phyloP scores from a whole-genome alignment of 2,329 filamentous ascomycete species.

The Monilinia polystroma region DNA sequence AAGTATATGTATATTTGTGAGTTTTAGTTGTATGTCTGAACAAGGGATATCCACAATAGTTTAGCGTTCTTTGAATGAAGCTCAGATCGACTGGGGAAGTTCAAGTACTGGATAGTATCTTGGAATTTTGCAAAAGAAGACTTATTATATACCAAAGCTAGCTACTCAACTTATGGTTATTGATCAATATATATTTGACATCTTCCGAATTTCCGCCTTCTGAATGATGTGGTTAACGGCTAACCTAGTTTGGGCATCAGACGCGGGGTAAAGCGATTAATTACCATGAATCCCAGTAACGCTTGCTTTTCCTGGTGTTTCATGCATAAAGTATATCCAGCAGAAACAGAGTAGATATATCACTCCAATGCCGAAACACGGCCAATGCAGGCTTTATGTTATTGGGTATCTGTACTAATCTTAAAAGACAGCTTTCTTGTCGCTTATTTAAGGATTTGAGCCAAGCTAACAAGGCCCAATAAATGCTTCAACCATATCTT shows the following conservation, averaged over 20 bases:
- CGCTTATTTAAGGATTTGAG: neutral
- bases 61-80: too few species aligned
- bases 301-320: conserved; percentile 2
- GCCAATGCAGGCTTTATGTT: conserved; percentile 1
- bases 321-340: neutral
- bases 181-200: neutral
- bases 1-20: neutral
- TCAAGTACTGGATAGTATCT: neutral
- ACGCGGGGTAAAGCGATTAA: conserved; percentile 4
- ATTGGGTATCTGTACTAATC: conserved; percentile 9
- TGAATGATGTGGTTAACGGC: neutral
- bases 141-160: neutral
- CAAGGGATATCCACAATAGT: neutral
- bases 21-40: neutral
- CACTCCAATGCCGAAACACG: neutral
- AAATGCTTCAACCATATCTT: neutral
- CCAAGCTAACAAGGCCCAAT: neutral
- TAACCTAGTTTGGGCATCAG: neutral
- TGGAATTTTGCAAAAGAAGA: neutral
- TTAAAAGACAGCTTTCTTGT: neutral
- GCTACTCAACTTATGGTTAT: neutral
- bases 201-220: neutral
- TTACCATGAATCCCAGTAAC: neutral
- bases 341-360: neutral
- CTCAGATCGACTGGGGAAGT: neutral